A percentile compares a stretch with the other conserved stretches of the same genome.
Evolutionary conservation across 2,329 filamentous ascomycete genomes (phyloP).

Genomic region (Colletotrichum echinochloae): DNA sequence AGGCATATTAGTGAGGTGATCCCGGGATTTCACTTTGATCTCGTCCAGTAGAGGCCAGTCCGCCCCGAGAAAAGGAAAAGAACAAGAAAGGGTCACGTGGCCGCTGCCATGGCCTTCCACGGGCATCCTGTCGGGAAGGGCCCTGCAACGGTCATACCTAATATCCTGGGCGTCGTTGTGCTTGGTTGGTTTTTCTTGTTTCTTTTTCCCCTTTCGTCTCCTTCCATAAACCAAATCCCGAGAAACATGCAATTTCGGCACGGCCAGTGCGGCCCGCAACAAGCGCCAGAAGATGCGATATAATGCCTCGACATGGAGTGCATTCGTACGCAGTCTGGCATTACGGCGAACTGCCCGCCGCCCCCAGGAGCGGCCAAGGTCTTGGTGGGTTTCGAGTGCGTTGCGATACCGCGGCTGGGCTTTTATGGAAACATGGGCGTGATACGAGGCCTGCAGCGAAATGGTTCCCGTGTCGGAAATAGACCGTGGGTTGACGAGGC

Average conservation of each 20-base stretch:
- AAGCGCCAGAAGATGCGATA: not conserved
- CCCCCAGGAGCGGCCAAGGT: not conserved
- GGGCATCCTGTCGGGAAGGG: not conserved
- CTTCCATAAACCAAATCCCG: no score
- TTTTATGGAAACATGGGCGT: constrained; percentile 6
- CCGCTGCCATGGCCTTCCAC: not conserved
- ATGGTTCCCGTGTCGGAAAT: not conserved
- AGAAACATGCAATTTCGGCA: not conserved
- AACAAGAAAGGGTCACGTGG: not conserved
- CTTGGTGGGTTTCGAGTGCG: constrained; percentile 24
- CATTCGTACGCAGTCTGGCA: no score
- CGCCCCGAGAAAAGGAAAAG: not conserved
- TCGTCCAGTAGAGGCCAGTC: not conserved
- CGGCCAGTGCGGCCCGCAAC: not conserved
- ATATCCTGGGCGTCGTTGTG: not conserved
- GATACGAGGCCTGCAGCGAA: not conserved
- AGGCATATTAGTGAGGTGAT: constrained; percentile 30
- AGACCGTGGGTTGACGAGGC: not conserved
- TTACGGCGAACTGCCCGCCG: not conserved
- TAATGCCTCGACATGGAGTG: not conserved
- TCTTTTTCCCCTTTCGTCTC: no score
- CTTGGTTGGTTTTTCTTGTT: not conserved
- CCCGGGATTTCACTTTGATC: constrained; percentile 19
- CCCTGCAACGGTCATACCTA: not conserved
- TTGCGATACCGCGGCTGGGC: constrained; percentile 18